Base-by-base conservation (phyloP, 106 monocot genomes). In the Acanthochlamys bracteata region DNA sequence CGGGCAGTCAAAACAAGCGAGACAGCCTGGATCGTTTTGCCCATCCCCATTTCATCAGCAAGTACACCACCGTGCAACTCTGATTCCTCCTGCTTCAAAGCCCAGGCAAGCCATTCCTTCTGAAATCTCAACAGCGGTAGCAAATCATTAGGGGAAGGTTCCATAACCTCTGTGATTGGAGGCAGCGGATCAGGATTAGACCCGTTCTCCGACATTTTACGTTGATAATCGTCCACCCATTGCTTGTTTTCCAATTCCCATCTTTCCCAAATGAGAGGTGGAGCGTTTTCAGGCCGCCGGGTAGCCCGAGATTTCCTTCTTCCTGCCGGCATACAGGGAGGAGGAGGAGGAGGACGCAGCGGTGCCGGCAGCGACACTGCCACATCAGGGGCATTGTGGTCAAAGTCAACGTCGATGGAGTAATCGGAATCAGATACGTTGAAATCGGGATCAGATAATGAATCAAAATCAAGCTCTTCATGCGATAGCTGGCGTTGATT, bases 1-100 rank as follows among this genome's bases (percentile, higher is more conserved):
- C 89, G 79, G 2, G 86, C 74, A 10, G 89, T 89, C 43, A 89
- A 68, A 56, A 89, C 86, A 13, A 93, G 78, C 10, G 93, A 83
- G 16, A 93, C 89, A 4, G 86, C 93, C 63, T 93, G 89, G 49
- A 93, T 93, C 8, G 93, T 93, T 70, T 93, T 93, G 56, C 93
- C 93, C 93, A 93, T 93, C 3, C 93, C 93, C 93, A 93, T 93
- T 74, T 93, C 93, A 13, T 93, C 93, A 0, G 93, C 93, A 3
- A 89, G 77, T 24, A 93, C 86, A 7, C 93, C 93, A 10, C 93
- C 93, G 22, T 39, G 63, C 7, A 62, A 19, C 3, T 63, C 55
- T 6, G 86, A 93, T 0, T 26, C 75, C 73, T 93, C 93, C 65
- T 93, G 93, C 64, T 67, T 78, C 25, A 93, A 25, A 0, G 89